Evolutionary conservation across 805 yeast genomes (phyloP).

Genomic region (Alloascoidea africana): DNA sequence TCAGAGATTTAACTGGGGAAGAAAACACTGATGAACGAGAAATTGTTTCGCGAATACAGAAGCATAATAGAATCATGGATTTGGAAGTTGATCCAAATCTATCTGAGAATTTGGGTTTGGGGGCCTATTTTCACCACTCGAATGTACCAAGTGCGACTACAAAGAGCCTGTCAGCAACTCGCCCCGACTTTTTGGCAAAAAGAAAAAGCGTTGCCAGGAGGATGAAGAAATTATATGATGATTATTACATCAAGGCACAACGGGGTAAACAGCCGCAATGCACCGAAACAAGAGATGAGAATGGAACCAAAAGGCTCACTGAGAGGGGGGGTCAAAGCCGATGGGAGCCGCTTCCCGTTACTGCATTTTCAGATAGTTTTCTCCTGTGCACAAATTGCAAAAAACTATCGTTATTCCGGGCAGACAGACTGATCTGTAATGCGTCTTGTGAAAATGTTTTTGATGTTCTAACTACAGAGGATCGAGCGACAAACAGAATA

Average conservation of each 20-base stretch:
- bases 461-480: not conserved
- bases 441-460: not conserved
- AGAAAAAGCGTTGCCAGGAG: conserved; percentile 1
- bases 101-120: conserved; percentile 1
- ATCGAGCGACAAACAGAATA: not conserved
- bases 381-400: not conserved
- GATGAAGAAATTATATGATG: conserved; percentile 3
- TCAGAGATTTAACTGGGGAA: not conserved
- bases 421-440: conserved; percentile 1
- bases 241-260: conserved; percentile 1
- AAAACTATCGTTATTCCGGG: not conserved
- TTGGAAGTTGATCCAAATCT: not conserved
- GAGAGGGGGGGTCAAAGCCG: not conserved
- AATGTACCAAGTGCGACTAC: conserved; percentile 1
- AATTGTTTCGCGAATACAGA: not conserved
- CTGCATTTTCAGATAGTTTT: not conserved
- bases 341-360: conserved; percentile 2
- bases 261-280: not conserved
- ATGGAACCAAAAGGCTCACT: not conserved
- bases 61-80: not conserved
- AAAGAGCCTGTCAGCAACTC: not conserved
- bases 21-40: not conserved
- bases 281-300: not conserved
- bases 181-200: not conserved
- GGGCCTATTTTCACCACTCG: not conserved